phyloP scores from a whole-genome alignment of 768 basidiomycete species.

The Royoungia palumana region DNA sequence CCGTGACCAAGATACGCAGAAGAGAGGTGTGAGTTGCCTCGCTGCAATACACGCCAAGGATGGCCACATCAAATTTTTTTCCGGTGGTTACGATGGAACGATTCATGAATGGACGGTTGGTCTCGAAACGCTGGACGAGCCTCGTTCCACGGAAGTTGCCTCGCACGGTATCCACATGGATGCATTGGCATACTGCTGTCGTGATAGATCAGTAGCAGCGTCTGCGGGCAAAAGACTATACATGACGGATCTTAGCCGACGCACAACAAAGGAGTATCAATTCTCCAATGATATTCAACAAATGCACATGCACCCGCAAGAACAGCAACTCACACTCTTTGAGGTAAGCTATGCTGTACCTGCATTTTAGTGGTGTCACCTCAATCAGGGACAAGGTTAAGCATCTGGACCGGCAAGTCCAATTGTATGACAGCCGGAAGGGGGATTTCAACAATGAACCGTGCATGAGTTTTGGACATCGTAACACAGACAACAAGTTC shows the following conservation, averaged over 20 bases:
- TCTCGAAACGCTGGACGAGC: conserved; percentile 17
- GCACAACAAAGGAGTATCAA: conserved; percentile 24
- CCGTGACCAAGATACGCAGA: conserved; percentile 16
- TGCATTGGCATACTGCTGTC: conserved; percentile 40
- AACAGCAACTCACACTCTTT: conserved; percentile 40
- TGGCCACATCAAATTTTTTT: conserved; percentile 40
- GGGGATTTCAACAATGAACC: conserved; percentile 38
- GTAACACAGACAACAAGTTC: conserved; percentile 24
- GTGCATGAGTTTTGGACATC: conserved; percentile 44
- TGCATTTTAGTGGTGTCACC: conserved; percentile 7
- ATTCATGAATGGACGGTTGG: conserved; percentile 39
- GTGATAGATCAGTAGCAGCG: conserved; percentile 34
- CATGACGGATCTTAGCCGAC: conserved; percentile 38
- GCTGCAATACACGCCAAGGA: conserved; percentile 33
- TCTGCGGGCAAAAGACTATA: conserved; percentile 35
- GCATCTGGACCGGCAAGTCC: conserved; percentile 47
- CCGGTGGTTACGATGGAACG: conserved; percentile 47
- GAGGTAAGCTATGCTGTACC: conserved; percentile 39
- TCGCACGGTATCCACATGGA: conserved; percentile 30
- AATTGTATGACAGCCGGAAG: conserved; percentile 45
- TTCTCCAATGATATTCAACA: conserved; percentile 42
- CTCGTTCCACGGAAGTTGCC: conserved; percentile 28
- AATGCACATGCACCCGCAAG: conserved; percentile 45
- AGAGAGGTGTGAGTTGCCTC: conserved; percentile 42
- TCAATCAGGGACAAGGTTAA: conserved; percentile 37